phyloP scores from a whole-genome alignment of 805 yeast species.

The Monosporozyma servazzii region DNA sequence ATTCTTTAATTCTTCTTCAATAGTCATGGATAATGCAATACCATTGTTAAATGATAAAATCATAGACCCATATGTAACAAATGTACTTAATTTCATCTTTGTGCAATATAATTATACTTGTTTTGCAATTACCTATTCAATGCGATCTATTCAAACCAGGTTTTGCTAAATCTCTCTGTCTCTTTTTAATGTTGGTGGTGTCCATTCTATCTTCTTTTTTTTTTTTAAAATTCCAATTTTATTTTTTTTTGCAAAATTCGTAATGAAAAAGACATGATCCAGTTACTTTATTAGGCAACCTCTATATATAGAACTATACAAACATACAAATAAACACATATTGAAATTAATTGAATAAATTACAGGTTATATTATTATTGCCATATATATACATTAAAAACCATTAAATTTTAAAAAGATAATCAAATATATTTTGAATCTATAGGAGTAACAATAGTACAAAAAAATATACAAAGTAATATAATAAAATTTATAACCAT shows the following conservation, averaged over 20 bases:
- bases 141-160: too few species aligned
- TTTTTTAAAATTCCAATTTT: not conserved
- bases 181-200: not conserved
- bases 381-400: not conserved
- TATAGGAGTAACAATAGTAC: slow-evolving; percentile 5
- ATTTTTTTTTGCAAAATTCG: not conserved
- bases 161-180: not conserved
- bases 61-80: not conserved
- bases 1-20: slow-evolving; percentile 9
- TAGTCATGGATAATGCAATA: not conserved
- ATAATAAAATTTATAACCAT: slow-evolving; percentile 4
- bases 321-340: not conserved
- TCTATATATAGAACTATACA: too few species aligned
- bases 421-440: slow-evolving; percentile 7
- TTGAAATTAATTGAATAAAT: not conserved
- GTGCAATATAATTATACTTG: too few species aligned
- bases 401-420: slow-evolving; percentile 1
- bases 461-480: slow-evolving; percentile 6
- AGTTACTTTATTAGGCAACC: not conserved
- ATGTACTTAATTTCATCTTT: not conserved
- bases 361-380: too few species aligned
- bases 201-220: not conserved
- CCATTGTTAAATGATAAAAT: not conserved
- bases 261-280: not conserved
- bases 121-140: too few species aligned